Base-by-base conservation (phyloP, 106 monocot species). In the Acanthochlamys bracteata region DNA sequence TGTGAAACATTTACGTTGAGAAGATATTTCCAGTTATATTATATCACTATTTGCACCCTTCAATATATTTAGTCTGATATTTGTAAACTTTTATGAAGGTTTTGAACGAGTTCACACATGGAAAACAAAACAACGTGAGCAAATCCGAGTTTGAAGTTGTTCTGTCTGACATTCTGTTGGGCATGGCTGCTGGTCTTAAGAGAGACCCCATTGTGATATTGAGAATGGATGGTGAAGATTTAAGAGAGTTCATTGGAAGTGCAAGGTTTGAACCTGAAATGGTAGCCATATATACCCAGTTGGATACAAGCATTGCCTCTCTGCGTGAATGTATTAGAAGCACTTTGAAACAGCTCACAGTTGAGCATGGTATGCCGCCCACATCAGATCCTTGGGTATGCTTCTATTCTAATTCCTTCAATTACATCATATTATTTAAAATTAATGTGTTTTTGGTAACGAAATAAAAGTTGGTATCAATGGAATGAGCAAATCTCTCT, bases 151-250 rank as follows among this genome's bases (percentile, higher is more conserved):
- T 98, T 64, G 80, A 88, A 71, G 79, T 76, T 55, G 96, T 91
- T 17, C 73, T 92, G 4, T 85, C 85, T 0, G 92, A 92, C 67
- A 81, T 98, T 41, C 63, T 98, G 16, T 46, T 98, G 71, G 88
- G 88, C 21, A 81, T 98, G 85, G 98, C 91, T 0, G 88, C 83
- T 10, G 92, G 92, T n/a, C 85, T 98, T n/a, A 85, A 89, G 66
- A 81, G 88, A 70, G 81, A 92, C 66, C 85, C 88, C 7, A 79
- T 98, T 45, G 91, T 92, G 22, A 98, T 98, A 47, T 69, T 98
- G 66, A 83, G 92, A 66, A 80, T 98, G 2, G 92, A 98, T 69
- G 98, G 98, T 0, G 75, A 92, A 55, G 88, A 92, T 64, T 74
- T 96, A 10, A 76, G 66, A 49, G 96, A 96, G 43, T 96, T 82